Percentiles rank a stretch among this genome's conserved stretches.
Conservation (phyloP, 75 land plant genomes). For the Sequoia sempervirens region DNA sequence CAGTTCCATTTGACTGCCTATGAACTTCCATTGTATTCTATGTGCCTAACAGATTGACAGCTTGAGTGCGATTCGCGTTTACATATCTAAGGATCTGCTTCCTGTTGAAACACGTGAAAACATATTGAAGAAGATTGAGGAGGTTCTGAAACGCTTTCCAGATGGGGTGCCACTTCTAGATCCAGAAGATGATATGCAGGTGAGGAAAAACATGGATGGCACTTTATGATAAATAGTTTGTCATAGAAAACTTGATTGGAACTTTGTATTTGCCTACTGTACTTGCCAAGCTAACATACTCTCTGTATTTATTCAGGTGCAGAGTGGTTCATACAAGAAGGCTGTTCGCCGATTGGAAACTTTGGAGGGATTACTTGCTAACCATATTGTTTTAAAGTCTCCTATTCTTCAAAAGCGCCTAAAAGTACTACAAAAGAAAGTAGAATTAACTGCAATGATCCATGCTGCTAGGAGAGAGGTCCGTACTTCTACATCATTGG, state of each 20-base stretch:
- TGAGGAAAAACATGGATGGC: slow-evolving; percentile 8
- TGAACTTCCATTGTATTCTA: neutral
- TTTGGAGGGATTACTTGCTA: slow-evolving; percentile 63
- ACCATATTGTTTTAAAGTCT: slow-evolving; percentile 64
- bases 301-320: slow-evolving; percentile 50
- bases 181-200: slow-evolving; percentile 95
- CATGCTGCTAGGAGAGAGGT: slow-evolving; percentile 63
- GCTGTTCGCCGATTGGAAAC: slow-evolving; percentile 71
- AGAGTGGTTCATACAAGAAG: slow-evolving; percentile 61
- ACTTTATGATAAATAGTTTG: neutral
- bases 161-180: slow-evolving; percentile 80
- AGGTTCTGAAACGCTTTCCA: slow-evolving; percentile 68
- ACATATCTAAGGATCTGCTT: slow-evolving; percentile 80
- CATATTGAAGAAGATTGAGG: slow-evolving; percentile 63
- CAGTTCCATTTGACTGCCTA: neutral
- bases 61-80: slow-evolving; percentile 66
- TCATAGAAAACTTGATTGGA: neutral
- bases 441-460: slow-evolving; percentile 65
- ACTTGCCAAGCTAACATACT: neutral
- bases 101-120: slow-evolving; percentile 78
- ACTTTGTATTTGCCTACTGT: neutral
- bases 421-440: slow-evolving; percentile 61
- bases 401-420: slow-evolving; percentile 74
- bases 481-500: slow-evolving; percentile 77
- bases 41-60: slow-evolving; percentile 49